Conservation (phyloP, 345 rosid species). For the Lenwebbia sp. region DNA sequence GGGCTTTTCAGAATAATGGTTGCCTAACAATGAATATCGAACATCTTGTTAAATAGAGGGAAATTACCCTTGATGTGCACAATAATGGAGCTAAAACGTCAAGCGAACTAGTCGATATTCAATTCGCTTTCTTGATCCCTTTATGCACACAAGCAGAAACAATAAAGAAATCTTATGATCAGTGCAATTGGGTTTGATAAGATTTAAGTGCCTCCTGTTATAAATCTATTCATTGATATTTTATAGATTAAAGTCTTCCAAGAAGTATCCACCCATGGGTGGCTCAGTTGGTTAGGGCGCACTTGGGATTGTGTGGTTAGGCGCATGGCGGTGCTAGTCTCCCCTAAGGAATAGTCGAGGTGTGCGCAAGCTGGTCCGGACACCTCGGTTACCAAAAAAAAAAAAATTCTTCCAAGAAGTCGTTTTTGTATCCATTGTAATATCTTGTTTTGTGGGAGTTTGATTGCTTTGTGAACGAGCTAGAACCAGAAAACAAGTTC, state of each 20-base stretch:
- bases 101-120: accelerated
- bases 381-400: too few relatives aligned
- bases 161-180: background rate
- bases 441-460: background rate
- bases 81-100: background rate
- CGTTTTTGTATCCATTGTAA: background rate
- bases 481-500: background rate
- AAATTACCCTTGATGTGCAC: background rate
- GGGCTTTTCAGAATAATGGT: background rate
- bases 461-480: background rate
- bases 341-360: too few relatives aligned
- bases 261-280: too few relatives aligned
- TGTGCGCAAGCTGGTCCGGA: too few relatives aligned
- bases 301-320: too few relatives aligned
- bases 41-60: background rate
- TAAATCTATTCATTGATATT: background rate
- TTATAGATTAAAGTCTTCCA: too few relatives aligned
- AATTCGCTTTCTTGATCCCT: background rate
- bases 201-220: background rate
- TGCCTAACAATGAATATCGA: background rate
- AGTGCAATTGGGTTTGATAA: background rate
- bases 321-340: too few relatives aligned
- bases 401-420: background rate
- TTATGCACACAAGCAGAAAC: background rate
- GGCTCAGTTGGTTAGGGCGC: too few relatives aligned